A percentile compares a stretch with the other conserved stretches of the same genome.
phyloP scores from a whole-genome alignment of 129 eudicot genomes.

The Sambucus nigra region DNA sequence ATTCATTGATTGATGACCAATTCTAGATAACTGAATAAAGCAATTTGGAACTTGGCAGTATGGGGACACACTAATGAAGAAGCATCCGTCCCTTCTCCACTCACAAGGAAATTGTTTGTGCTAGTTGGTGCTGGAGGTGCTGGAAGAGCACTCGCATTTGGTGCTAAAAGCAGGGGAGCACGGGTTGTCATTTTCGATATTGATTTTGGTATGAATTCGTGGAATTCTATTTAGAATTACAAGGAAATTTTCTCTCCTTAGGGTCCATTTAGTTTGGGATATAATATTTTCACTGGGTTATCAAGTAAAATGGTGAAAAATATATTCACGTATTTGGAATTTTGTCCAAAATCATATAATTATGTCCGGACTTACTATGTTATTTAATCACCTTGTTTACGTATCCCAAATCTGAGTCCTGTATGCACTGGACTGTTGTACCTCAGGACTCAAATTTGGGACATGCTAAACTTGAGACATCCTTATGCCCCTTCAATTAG shows the following conservation, averaged over 20 bases:
- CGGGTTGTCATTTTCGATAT: slow-evolving; percentile 48
- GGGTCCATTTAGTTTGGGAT: neutral
- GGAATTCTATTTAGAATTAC: neutral
- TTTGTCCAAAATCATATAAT: no score
- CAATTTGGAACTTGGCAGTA: slow-evolving; percentile 15
- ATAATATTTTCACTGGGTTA: neutral
- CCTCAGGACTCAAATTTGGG: no score
- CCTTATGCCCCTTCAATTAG: no score
- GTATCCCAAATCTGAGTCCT: no score
- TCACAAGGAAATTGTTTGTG: slow-evolving; percentile 54
- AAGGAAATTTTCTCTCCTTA: neutral
- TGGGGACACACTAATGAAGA: slow-evolving; percentile 39
- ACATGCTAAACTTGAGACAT: no score
- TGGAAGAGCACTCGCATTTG: slow-evolving; percentile 79
- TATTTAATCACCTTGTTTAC: no score
- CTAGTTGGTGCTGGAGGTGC: slow-evolving; percentile 92
- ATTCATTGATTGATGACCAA: neutral
- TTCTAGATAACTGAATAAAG: neutral
- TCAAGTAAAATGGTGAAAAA: no score
- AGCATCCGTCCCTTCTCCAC: slow-evolving; percentile 38
- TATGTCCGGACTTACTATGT: no score
- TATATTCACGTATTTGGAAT: no score
- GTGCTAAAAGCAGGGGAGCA: slow-evolving; percentile 72
- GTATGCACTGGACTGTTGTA: no score
- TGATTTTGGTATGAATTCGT: slow-evolving; percentile 40